phyloP scores from a whole-genome alignment of 2,329 filamentous ascomycete genomes.

The Ilyonectria sp. region DNA sequence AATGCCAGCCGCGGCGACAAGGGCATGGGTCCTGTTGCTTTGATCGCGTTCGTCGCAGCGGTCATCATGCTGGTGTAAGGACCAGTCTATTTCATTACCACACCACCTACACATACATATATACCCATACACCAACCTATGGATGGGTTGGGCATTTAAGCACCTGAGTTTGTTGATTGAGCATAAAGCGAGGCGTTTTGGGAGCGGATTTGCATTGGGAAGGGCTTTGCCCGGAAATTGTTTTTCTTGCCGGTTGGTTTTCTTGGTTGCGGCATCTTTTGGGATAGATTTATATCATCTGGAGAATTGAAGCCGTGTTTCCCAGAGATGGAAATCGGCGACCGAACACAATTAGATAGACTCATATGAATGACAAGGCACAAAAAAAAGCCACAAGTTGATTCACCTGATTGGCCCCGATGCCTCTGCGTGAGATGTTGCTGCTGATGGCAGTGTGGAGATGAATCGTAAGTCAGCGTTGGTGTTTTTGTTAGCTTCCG shows the following conservation, averaged over 20 bases:
- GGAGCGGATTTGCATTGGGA: constrained; percentile 32
- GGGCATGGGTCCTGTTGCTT: constrained; percentile 54
- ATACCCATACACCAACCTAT: constrained; percentile 3
- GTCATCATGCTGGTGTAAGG: constrained; percentile 56
- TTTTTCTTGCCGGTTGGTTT: constrained; percentile 1
- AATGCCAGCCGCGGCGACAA: constrained; percentile 37
- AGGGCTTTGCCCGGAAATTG: constrained; percentile 18
- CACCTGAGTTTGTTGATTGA: constrained; percentile 32
- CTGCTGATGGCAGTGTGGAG: constrained; percentile 17
- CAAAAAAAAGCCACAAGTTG: constrained; percentile 14
- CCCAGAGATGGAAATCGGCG: constrained; percentile 5
- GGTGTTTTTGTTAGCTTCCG: constrained; percentile 12
- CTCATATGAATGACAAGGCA: constrained; percentile 20
- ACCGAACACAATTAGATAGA: constrained; percentile 12
- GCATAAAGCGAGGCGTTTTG: constrained; percentile 47
- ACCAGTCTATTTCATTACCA: neutral
- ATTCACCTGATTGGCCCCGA: neutral
- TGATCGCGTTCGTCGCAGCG: constrained; percentile 61
- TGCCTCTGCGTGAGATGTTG: neutral
- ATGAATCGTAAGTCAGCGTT: constrained; percentile 36
- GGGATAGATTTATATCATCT: constrained; percentile 7
- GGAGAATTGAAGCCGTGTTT: constrained; percentile 4
- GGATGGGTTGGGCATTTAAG: constrained; percentile 19
- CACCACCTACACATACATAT: constrained; percentile 10
- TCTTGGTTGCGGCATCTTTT: neutral